These are phyloP conservation scores for Arthrobotrys sphaeroides DNA, from an alignment of 2,329 filamentous ascomycete genomes.

Conservation along the genomic window DNA sequence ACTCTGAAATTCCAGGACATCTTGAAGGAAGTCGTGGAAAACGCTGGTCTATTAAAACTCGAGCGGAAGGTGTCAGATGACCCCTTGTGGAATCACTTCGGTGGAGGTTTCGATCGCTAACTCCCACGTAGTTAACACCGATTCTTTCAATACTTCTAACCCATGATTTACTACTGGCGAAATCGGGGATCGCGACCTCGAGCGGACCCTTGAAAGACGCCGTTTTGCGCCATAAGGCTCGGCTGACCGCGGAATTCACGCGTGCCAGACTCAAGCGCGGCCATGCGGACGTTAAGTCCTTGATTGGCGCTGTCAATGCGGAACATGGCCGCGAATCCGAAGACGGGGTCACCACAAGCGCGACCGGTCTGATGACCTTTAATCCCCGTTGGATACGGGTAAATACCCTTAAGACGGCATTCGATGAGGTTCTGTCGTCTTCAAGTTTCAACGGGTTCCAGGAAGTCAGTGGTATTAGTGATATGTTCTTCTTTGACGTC, in stretches of 20 bases:
- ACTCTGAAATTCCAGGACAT: slow-evolving; percentile 89
- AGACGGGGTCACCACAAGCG: slow-evolving; percentile 61
- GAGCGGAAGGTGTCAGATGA: slow-evolving; percentile 78
- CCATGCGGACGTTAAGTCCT: slow-evolving; percentile 72
- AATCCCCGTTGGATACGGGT: slow-evolving; percentile 93
- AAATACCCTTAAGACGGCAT: slow-evolving; percentile 77
- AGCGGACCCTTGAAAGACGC: slow-evolving; percentile 76
- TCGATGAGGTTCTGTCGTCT: slow-evolving; percentile 76
- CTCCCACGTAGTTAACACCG: slow-evolving; percentile 13
- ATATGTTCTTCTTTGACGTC: slow-evolving; percentile 39
- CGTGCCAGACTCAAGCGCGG: slow-evolving; percentile 78
- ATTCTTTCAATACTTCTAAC: slow-evolving; percentile 78
- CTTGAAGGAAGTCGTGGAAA: slow-evolving; percentile 88
- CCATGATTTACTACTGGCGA: slow-evolving; percentile 85
- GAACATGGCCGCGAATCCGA: slow-evolving; percentile 68
- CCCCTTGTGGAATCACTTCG: neutral
- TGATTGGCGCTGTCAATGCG: slow-evolving; percentile 61
- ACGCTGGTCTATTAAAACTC: slow-evolving; percentile 75
- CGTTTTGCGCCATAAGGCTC: slow-evolving; percentile 81
- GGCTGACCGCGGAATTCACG: slow-evolving; percentile 82
- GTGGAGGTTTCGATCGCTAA: neutral
- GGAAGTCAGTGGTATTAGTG: slow-evolving; percentile 62
- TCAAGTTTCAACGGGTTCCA: slow-evolving; percentile 74
- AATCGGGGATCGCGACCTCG: slow-evolving; percentile 82
- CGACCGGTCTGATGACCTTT: slow-evolving; percentile 64